phyloP scores from a whole-genome alignment of 768 basidiomycete species.

The Suillus cothurnatus region DNA sequence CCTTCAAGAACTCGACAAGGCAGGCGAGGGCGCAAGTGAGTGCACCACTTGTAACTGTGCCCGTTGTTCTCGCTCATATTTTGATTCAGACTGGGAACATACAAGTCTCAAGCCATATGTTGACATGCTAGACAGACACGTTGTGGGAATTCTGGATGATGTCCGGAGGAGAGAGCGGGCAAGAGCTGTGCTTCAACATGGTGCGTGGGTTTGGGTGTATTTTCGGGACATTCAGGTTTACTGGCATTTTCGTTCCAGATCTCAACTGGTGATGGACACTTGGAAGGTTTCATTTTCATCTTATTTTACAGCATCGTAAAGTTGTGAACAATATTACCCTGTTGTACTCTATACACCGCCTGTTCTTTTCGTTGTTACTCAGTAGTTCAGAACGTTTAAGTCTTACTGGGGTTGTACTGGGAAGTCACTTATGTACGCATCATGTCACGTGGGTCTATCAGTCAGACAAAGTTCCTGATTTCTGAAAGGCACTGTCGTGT shows the following conservation, averaged over 20 bases:
- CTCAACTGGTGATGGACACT: conserved; percentile 25
- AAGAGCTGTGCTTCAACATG: conserved; percentile 12
- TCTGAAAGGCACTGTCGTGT: not conserved
- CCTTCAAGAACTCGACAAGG: conserved; percentile 72
- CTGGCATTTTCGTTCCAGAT: conserved; percentile 16
- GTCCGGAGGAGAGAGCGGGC: conserved; percentile 26
- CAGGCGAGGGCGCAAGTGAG: conserved; percentile 52
- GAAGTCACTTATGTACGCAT: not conserved
- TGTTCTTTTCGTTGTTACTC: not conserved
- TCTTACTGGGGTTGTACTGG: too few species aligned
- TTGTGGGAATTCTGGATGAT: conserved; percentile 34
- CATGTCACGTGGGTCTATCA: not conserved
- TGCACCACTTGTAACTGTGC: not conserved
- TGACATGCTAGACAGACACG: conserved; percentile 83
- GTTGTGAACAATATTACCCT: not conserved
- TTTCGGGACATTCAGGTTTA: not conserved
- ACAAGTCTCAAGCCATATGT: conserved; percentile 91
- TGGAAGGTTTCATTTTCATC: not conserved
- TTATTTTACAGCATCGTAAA: not conserved
- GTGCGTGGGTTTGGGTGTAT: conserved; percentile 14
- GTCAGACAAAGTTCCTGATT: not conserved
- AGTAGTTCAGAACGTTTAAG: not conserved
- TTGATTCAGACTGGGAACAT: conserved; percentile 69
- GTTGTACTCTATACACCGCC: not conserved
- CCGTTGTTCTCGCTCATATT: conserved; percentile 9